A percentile compares a stretch with the other conserved stretches of the same genome.
phyloP scores from a whole-genome alignment of 2,329 filamentous ascomycete genomes.

The Talaromyces pinophilus region DNA sequence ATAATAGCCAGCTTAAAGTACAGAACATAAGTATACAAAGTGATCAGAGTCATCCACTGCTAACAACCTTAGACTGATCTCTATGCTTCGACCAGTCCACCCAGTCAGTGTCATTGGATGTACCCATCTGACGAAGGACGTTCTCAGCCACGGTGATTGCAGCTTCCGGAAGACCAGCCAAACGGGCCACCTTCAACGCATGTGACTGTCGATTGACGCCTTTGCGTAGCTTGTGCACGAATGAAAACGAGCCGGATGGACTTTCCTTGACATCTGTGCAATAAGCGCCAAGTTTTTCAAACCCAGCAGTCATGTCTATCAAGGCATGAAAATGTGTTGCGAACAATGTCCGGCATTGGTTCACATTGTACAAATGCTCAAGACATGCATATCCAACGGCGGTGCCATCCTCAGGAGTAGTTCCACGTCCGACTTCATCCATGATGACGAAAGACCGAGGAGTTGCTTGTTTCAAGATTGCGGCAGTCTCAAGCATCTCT shows the following conservation, averaged over 20 bases:
- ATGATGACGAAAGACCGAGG: slow-evolving; percentile 88
- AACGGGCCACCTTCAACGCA: slow-evolving; percentile 86
- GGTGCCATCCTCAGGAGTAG: slow-evolving; percentile 86
- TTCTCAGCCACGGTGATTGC: slow-evolving; percentile 68
- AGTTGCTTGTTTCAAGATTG: slow-evolving; percentile 84
- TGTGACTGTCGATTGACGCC: slow-evolving; percentile 87
- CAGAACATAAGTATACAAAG: background rate
- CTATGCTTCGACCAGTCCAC: slow-evolving; percentile 8
- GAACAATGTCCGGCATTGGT: slow-evolving; percentile 79
- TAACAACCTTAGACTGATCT: background rate
- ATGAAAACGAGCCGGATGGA: slow-evolving; percentile 69
- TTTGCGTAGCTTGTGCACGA: slow-evolving; percentile 76
- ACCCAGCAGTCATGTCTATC: slow-evolving; percentile 69
- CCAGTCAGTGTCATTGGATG: background rate
- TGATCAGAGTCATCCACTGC: background rate
- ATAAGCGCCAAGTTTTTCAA: slow-evolving; percentile 67
- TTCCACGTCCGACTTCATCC: slow-evolving; percentile 95
- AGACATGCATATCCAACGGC: slow-evolving; percentile 89
- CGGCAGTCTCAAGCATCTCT: slow-evolving; percentile 95
- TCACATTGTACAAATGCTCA: slow-evolving; percentile 76
- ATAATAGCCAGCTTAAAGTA: background rate
- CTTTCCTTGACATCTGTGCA: slow-evolving; percentile 89
- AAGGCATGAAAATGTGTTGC: slow-evolving; percentile 92
- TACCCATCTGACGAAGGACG: slow-evolving; percentile 50
- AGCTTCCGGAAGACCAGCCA: slow-evolving; percentile 77